Conservation (phyloP, 345 rosid species). For the Linum tenue region DNA sequence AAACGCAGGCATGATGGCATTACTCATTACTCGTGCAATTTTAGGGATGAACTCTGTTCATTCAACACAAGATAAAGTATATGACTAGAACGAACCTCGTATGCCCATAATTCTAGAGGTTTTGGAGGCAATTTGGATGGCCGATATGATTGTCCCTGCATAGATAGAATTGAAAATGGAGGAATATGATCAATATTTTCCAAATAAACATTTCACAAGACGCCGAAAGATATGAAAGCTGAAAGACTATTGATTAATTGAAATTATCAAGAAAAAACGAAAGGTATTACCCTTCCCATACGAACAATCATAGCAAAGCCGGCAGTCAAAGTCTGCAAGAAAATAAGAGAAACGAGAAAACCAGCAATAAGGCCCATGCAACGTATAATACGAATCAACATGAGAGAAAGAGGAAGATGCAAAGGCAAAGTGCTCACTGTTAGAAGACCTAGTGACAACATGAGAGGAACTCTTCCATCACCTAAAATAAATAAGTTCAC, state of each 20-base stretch:
- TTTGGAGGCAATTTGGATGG: slow-evolving; percentile 79
- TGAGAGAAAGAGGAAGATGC: slow-evolving; percentile 3
- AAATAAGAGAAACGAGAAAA: background rate
- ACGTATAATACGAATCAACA: background rate
- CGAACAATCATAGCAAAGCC: slow-evolving; percentile 87
- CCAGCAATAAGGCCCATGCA: background rate
- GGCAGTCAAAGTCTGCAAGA: slow-evolving; percentile 70
- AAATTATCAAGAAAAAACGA: background rate
- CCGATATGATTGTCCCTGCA: slow-evolving; percentile 64
- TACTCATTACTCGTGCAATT: background rate
- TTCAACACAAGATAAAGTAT: background rate
- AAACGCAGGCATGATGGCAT: background rate
- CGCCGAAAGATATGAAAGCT: background rate
- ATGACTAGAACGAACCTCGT: slow-evolving; percentile 40
- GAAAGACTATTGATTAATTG: background rate
- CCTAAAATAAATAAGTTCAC: slow-evolving; percentile 39
- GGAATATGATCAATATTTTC: background rate
- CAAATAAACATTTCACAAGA: background rate
- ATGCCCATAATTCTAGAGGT: slow-evolving; percentile 83
- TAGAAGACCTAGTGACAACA: slow-evolving; percentile 64
- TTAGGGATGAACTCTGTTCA: too few relatives aligned
- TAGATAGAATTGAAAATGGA: slow-evolving; percentile 10
- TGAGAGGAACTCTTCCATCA: slow-evolving; percentile 79
- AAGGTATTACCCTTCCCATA: slow-evolving; percentile 56
- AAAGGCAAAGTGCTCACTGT: slow-evolving; percentile 41